phyloP scores from a whole-genome alignment of 2,329 filamentous ascomycete species.

The Colletotrichum sansevieriae region DNA sequence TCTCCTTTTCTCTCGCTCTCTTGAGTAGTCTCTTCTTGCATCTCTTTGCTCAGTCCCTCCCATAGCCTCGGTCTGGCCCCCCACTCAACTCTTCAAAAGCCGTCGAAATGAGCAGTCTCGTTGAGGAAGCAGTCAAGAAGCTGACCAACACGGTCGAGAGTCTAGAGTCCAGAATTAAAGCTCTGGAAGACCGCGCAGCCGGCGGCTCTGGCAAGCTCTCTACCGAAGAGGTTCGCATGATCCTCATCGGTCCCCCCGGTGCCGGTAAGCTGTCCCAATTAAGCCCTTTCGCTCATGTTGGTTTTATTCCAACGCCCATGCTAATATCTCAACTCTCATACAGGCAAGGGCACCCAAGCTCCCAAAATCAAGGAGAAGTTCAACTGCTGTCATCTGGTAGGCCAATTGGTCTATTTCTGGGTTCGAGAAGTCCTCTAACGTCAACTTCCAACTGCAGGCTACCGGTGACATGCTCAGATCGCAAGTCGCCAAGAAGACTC shows the following conservation, averaged over 20 bases:
- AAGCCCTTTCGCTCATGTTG: constrained; percentile 20
- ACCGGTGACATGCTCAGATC: constrained; percentile 99
- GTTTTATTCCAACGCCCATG: neutral
- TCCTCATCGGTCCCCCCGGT: constrained; percentile 96
- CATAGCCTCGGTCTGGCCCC: constrained; percentile 43
- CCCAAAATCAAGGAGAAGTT: constrained; percentile 99
- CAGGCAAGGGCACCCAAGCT: constrained; percentile 98
- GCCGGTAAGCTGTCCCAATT: constrained; percentile 76
- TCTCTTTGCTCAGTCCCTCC: constrained; percentile 36
- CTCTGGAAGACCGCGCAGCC: constrained; percentile 82
- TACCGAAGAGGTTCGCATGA: constrained; percentile 86
- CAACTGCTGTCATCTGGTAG: constrained; percentile 95
- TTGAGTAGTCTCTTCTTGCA: constrained; percentile 33
- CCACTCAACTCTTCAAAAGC: constrained; percentile 43
- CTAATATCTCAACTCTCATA: constrained; percentile 21
- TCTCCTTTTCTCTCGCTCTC: constrained; percentile 17
- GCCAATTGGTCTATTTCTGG: constrained; percentile 51
- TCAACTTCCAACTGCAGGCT: constrained; percentile 68
- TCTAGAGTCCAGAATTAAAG: constrained; percentile 88
- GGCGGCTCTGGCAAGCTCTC: constrained; percentile 64
- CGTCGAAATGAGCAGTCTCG: constrained; percentile 81
- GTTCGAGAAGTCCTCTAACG: constrained; percentile 35
- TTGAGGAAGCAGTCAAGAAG: constrained; percentile 86
- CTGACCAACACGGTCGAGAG: constrained; percentile 86
- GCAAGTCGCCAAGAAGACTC: constrained; percentile 97